Conservation (phyloP, 1,139 yeast genomes). For the Pichia sp. region DNA sequence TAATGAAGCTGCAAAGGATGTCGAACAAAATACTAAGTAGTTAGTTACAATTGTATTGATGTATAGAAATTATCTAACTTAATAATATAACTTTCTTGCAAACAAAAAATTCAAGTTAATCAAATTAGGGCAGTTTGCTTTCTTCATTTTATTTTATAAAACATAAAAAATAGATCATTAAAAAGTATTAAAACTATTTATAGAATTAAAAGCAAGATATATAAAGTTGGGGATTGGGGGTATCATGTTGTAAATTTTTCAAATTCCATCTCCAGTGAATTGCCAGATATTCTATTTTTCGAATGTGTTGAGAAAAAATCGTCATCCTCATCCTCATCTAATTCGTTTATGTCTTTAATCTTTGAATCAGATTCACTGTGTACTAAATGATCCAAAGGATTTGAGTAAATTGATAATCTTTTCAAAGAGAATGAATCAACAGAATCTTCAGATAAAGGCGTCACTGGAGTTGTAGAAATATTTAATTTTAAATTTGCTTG, state of each 20-base stretch:
- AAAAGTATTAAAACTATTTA: no score
- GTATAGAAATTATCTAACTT: no score
- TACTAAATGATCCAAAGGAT: not conserved
- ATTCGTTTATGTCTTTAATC: no score
- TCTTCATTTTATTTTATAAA: no score
- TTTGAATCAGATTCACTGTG: not conserved
- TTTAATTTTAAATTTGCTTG: not conserved
- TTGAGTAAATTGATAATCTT: not conserved
- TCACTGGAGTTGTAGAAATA: not conserved
- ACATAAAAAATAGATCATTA: no score
- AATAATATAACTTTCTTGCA: not conserved
- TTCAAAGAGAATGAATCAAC: not conserved
- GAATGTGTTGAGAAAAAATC: not conserved
- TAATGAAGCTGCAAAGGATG: conserved; percentile 3
- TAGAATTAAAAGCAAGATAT: no score
- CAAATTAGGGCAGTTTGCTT: no score
- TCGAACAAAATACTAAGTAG: no score
- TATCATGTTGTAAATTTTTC: conserved; percentile 8
- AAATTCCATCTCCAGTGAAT: conserved; percentile 4
- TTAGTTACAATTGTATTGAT: no score
- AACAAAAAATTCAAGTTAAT: no score
- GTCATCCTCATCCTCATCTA: not conserved
- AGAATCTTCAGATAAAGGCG: not conserved
- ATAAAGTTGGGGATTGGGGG: no score
- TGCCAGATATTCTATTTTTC: not conserved